Base-by-base conservation (phyloP, 2,329 filamentous ascomycete species). In the Endocalyx cinctus region DNA sequence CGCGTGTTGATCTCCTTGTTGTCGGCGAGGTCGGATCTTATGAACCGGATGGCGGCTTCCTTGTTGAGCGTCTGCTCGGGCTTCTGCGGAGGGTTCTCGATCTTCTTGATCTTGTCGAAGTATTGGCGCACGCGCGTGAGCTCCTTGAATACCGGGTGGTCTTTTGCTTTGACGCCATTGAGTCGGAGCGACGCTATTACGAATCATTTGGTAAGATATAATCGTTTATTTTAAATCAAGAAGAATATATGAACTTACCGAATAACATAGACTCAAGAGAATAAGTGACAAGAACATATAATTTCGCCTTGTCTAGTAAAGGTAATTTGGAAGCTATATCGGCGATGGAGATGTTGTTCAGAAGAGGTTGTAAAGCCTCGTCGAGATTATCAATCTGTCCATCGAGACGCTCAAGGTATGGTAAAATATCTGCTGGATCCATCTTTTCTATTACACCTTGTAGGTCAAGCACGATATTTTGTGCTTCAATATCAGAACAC, bases 251-350 rank as follows among this genome's bases (percentile, higher is more conserved):
- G 14, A 25, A 10, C 77, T 43, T 63, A 88, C 85, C 84, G 61
- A 94, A 97, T 6, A 98, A 66, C 8, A 95, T 67, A 1, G 89
- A 94, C 54, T 97, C 90, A 43, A 98, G 82, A 0, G 89, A 77
- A 59, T 97, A 98, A 13, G 87, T 84, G 32, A 82, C 72, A 14
- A 94, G 70, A n/a, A 92, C 82, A 56, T 94, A 87, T 39, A 96
- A 79, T 64, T 97, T 96, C 6, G 92, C 88, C 65, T 87, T 89
- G 67, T 97, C 90, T 40, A 98, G 72, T n/a, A 97, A 72, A 2
- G 90, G 89, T 17, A 97, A 71, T 55, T 87, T 87, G 35, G 79
- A 81, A 5, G 87, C 79, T 36, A 78, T 75, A 25, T 82, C 77
- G 31, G 77, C 68, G 27, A 96, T 64, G 31, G 77, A 68, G 27